Percentiles rank a stretch among this genome's conserved stretches.
Evolutionary conservation across 2,329 filamentous ascomycete species (phyloP).

Genomic region (Helminthosporium solani): DNA sequence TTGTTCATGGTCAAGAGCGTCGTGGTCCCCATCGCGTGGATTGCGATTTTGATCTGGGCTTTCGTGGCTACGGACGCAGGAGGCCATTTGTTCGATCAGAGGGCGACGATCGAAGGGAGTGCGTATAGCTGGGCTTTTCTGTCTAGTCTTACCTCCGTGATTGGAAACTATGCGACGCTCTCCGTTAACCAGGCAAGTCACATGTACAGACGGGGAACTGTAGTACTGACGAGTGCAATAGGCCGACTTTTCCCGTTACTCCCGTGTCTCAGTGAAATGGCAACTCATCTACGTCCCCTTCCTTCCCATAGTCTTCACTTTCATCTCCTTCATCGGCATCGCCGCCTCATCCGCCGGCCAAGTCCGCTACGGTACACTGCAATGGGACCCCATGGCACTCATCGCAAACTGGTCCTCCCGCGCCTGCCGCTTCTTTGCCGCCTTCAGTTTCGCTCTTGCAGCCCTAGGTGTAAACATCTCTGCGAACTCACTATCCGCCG

Average conservation of each 20-base stretch:
- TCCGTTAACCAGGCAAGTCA: constrained; percentile 50
- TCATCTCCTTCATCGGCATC: constrained; percentile 59
- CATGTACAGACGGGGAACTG: not conserved
- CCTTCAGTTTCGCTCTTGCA: constrained; percentile 50
- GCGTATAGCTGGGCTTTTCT: constrained; percentile 57
- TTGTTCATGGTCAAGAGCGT: constrained; percentile 52
- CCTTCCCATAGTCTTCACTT: constrained; percentile 56
- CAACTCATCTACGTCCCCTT: constrained; percentile 54
- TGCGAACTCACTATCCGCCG: constrained; percentile 55
- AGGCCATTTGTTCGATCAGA: constrained; percentile 49
- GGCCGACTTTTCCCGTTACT: constrained; percentile 59
- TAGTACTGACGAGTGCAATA: constrained; percentile 29
- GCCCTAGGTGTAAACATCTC: constrained; percentile 56
- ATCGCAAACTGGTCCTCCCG: constrained; percentile 42
- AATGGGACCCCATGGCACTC: constrained; percentile 49
- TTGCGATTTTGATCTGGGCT: constrained; percentile 65
- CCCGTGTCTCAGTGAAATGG: constrained; percentile 50
- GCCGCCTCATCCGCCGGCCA: constrained; percentile 58
- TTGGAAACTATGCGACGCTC: constrained; percentile 54
- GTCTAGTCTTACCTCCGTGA: constrained; percentile 51
- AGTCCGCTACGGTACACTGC: constrained; percentile 51
- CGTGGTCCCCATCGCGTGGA: constrained; percentile 58
- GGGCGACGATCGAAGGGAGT: constrained; percentile 49
- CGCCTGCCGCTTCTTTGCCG: constrained; percentile 45
- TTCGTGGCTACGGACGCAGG: constrained; percentile 57